Percentiles rank a stretch among this genome's conserved stretches.
These are phyloP conservation scores for Aspergillus mulundensis DNA, from an alignment of 495 filamentous ascomycete genomes.

Conservation along the genomic window DNA sequence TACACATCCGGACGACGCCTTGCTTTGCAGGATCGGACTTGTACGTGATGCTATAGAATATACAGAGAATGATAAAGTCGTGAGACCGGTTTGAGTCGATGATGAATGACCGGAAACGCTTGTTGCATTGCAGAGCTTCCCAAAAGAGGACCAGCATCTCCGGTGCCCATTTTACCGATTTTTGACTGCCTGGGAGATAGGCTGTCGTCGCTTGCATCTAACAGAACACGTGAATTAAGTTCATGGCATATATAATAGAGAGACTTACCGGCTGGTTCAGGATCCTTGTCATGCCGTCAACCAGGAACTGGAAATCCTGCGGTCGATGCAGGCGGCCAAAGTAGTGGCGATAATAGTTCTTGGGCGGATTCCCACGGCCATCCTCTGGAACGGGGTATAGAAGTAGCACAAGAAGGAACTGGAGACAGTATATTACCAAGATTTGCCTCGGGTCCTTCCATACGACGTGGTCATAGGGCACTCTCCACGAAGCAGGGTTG, in stretches of 20 bases:
- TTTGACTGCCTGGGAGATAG: conserved; percentile 84
- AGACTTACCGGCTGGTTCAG: conserved; percentile 73
- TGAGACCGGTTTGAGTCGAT: conserved; percentile 91
- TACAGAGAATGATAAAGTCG: conserved; percentile 84
- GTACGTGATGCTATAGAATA: conserved; percentile 91
- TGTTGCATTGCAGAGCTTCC: conserved; percentile 97
- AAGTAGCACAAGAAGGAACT: conserved; percentile 81
- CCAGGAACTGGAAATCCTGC: conserved; percentile 96
- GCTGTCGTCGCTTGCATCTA: conserved; percentile 79
- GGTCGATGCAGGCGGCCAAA: conserved; percentile 86
- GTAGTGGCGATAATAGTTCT: conserved; percentile 92
- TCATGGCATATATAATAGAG: not conserved
- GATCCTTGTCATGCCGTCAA: conserved; percentile 92
- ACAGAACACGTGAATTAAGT: not conserved
- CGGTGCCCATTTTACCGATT: conserved; percentile 79
- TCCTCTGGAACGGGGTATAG: conserved; percentile 89
- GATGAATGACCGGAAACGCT: conserved; percentile 93
- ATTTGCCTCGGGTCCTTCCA: conserved; percentile 92
- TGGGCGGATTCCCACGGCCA: conserved; percentile 55
- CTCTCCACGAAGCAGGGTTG: conserved; percentile 90
- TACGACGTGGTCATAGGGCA: conserved; percentile 90
- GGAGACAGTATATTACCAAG: conserved; percentile 85
- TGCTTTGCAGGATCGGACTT: conserved; percentile 82
- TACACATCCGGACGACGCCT: conserved; percentile 91
- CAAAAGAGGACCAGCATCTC: conserved; percentile 98